Evolutionary conservation across 768 basidiomycete species (phyloP), one percentile per base, ranked within the genome.

Genomic region (Leccinum incarnatum): DNA sequence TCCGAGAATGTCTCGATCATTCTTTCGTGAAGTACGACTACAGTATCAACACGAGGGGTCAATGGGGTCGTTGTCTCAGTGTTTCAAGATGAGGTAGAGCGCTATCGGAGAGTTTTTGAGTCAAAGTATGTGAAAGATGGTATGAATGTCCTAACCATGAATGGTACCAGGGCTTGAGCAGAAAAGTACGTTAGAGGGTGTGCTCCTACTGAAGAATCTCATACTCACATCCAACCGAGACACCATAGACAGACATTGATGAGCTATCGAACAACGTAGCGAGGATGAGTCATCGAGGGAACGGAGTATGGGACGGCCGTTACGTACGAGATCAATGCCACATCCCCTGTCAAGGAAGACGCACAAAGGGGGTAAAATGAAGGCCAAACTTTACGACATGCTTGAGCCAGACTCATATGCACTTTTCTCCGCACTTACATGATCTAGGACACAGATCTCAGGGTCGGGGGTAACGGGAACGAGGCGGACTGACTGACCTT

Each of bases 301-400:
- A 34, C n/a, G 5, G 21, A n/a, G 17, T 25, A 5, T 19, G 32
- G 21, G 47, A 53, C 47, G 14, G 12, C 29, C 12, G 59, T 54
- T 42, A 81, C 86, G 53, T 67, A 89, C 85, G 47, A 95, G 74
- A 71, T 95, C 92, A 21, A 82, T 84, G 36, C 78, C 76, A 70
- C 92, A 95, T 25, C 94, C 94, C 54, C 91, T 82, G 77, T 95
- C 93, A 25, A 95, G 75, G 77, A 94, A 93, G 25, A 96, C 94
- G 56, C 88, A 93, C 2, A 96, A 69, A 58, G 94, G 94, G 10
- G 93, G 91, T 14, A 93, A 66, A 70, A 92, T 64, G 74, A 93
- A 79, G 59, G 90, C 90, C 55, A 85, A 66, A 59, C 84, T 88
- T 51, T 49, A 55, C 17, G 34, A 57, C 51, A 51, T 14, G 1